Base-by-base conservation (phyloP, 2,329 filamentous ascomycete genomes). In the Paraphaeosphaeria minitans region DNA sequence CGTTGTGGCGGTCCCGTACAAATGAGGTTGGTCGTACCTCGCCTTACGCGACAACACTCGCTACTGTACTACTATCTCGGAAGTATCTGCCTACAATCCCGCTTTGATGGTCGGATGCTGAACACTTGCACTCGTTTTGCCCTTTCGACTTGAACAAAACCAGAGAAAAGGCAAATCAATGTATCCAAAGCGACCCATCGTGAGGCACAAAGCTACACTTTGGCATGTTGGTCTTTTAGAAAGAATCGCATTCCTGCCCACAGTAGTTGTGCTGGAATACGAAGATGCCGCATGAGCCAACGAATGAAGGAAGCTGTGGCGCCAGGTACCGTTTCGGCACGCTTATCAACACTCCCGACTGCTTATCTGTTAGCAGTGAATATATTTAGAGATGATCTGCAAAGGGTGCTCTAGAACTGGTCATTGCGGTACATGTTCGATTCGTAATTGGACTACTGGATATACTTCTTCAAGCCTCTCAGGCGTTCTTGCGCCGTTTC, bases 401-500 rank as follows among this genome's bases (percentile, higher is more conserved):
- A 22, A 9, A 10, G 22, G 4, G 35, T 39, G 13, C 13, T 39
- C 35, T 16, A 13, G 13, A 16, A 31, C 8, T 31, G 29, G 10
- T 31, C 4, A 10, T 6, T 31, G 8, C 10, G 10, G 7, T 31
- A 2, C 10, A 31, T 31, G 24, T 27, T 27, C 6, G 24, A 27
- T 31, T 31, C 29, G 10, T 31, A 31, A 31, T 31, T 31, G 29
- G 24, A 31, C 47, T 53, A 55, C 29, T 75, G 58, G 41, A 83
- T 82, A 57, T 81, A 83, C 70, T 82, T 81, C 73, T 78, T 82
- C 67, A 84, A 58, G 16, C 80, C 81, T 57, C 82, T 69, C 56
- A 84, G 61, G 53, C 82, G 69, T 62, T 83, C 80, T 73, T 82
- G 80, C 1, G 82, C 82, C 51, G 74, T 77, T 67, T 83, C 82